Percentiles rank a stretch among this genome's conserved stretches.
Evolutionary conservation across 1,284 basidiomycete genomes (phyloP).

Genomic region (Sanghuangporus sanghuang): DNA sequence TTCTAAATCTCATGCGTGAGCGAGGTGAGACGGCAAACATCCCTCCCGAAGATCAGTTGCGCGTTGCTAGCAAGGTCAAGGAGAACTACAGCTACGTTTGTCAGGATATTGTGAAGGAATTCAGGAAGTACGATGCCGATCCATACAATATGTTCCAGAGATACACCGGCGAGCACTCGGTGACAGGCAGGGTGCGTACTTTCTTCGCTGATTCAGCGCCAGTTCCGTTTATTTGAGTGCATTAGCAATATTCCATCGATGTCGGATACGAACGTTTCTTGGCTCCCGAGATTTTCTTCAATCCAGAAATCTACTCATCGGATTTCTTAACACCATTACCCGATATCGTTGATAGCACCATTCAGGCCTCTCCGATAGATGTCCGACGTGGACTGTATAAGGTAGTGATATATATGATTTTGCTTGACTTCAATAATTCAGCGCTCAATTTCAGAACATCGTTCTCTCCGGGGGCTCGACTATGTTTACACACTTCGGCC

Average conservation of each 20-base stretch:
- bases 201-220: neutral
- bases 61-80: constrained; percentile 92
- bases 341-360: constrained; percentile 94
- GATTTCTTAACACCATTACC: constrained; percentile 98
- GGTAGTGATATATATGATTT: constrained; percentile 34
- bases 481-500: constrained; percentile 97
- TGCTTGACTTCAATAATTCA: neutral
- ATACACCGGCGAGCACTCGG: constrained; percentile 90
- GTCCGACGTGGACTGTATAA: constrained; percentile 93
- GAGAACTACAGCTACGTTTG: constrained; percentile 99
- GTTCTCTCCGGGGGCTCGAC: constrained; percentile 94
- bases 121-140: constrained; percentile 95
- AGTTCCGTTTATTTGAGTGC: neutral
- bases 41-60: constrained; percentile 94
- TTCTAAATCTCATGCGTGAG: constrained; percentile 94
- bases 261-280: constrained; percentile 99
- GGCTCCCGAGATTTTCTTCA: constrained; percentile 99
- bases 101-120: constrained; percentile 99
- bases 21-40: constrained; percentile 88
- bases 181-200: constrained; percentile 80
- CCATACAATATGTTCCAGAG: constrained; percentile 96
- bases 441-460: constrained; percentile 63
- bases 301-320: constrained; percentile 97
- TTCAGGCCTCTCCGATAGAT: constrained; percentile 95
- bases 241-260: constrained; percentile 84